These are phyloP conservation scores for Geotrichum restrictum DNA, from an alignment of 1,139 yeast genomes.

Conservation along the genomic window DNA sequence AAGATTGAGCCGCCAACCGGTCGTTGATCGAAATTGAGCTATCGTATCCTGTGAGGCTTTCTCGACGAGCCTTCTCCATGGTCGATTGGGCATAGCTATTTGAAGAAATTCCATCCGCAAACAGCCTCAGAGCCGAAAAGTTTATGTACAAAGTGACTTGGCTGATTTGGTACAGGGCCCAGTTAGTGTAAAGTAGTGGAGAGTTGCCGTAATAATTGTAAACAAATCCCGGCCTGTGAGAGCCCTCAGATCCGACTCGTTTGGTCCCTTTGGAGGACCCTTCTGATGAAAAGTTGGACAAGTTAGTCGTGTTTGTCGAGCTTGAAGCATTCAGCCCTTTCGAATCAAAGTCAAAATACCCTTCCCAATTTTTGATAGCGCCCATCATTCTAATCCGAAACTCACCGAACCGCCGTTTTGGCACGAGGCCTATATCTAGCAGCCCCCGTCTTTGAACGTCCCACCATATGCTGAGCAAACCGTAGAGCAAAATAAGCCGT, in stretches of 20 bases:
- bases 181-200: slow-evolving; percentile 30
- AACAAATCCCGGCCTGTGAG: too few species aligned
- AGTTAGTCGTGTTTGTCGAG: too few species aligned
- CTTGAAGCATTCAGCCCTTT: too few species aligned
- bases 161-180: slow-evolving; percentile 32
- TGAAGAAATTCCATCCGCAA: slow-evolving; percentile 25
- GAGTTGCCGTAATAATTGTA: slow-evolving; percentile 28
- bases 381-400: slow-evolving; percentile 38
- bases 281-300: too few species aligned
- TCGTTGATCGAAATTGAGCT: background rate
- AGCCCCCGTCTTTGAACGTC: slow-evolving; percentile 40
- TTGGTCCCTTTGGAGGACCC: too few species aligned
- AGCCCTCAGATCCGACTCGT: too few species aligned
- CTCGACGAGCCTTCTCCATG: too few species aligned
- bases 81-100: background rate
- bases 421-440: slow-evolving; percentile 38
- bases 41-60: background rate
- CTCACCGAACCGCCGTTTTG: slow-evolving; percentile 34
- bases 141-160: slow-evolving; percentile 31
- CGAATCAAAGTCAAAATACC: slow-evolving; percentile 41
- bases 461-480: slow-evolving; percentile 41
- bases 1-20: slow-evolving; percentile 19
- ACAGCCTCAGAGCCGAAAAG: slow-evolving; percentile 27
- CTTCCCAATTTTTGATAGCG: slow-evolving; percentile 42
- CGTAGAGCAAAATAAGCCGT: slow-evolving; percentile 42